Percentiles rank a stretch among this genome's conserved stretches.
Conservation (phyloP, 441 rosid genomes). For the Syzygium syzygioides region DNA sequence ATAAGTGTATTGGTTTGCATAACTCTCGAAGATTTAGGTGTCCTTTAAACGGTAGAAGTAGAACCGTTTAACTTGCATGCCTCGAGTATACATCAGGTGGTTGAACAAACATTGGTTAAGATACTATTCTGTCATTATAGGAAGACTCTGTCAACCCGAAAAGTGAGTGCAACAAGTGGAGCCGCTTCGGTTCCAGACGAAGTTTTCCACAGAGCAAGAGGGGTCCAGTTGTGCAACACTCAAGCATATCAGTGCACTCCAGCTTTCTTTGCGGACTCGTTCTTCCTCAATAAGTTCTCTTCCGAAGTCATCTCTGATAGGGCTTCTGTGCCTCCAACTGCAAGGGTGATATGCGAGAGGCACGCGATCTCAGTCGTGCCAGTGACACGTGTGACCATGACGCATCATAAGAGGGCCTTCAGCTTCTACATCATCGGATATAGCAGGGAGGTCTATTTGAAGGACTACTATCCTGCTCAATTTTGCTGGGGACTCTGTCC, state of each 20-base stretch:
- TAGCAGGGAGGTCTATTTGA: slow-evolving; percentile 84
- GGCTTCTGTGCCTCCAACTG: slow-evolving; percentile 59
- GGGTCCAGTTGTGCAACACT: slow-evolving; percentile 87
- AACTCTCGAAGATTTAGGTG: not conserved
- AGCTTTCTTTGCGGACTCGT: slow-evolving; percentile 87
- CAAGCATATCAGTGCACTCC: slow-evolving; percentile 92
- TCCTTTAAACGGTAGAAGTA: not conserved
- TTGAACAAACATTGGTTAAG: not conserved
- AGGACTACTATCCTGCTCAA: slow-evolving; percentile 90
- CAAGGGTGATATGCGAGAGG: slow-evolving; percentile 88
- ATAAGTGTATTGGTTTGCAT: not conserved
- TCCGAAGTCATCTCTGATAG: slow-evolving; percentile 84
- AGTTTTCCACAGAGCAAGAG: slow-evolving; percentile 85
- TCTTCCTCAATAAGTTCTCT: slow-evolving; percentile 83
- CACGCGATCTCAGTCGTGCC: slow-evolving; percentile 86
- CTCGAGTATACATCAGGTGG: not conserved
- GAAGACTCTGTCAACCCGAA: slow-evolving; percentile 76
- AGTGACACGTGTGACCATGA: slow-evolving; percentile 88
- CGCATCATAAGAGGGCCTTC: slow-evolving; percentile 55
- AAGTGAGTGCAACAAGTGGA: slow-evolving; percentile 81
- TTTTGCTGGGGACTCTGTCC: slow-evolving; percentile 98
- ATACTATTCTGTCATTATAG: slow-evolving; percentile 23
- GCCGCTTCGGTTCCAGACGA: slow-evolving; percentile 95
- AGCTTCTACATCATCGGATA: slow-evolving; percentile 83
- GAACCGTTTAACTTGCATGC: not conserved